These are phyloP conservation scores for Adansonia gregorii DNA, from an alignment of 441 rosid genomes.

Conservation along the genomic window DNA sequence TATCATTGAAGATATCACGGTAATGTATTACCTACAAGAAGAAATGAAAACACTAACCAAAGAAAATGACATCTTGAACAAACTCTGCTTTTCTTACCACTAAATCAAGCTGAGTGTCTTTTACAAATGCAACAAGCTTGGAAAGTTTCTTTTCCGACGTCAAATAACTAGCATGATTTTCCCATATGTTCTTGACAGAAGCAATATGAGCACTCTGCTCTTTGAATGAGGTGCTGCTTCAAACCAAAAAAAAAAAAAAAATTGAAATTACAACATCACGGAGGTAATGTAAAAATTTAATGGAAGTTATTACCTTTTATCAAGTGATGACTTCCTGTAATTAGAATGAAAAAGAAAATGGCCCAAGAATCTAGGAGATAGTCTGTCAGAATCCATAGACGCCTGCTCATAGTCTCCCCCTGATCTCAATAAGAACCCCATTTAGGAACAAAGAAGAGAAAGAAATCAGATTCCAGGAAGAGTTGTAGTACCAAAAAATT, in stretches of 20 bases:
- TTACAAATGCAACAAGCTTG: slow-evolving; percentile 97
- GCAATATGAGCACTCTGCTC: slow-evolving; percentile 92
- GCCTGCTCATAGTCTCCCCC: slow-evolving; percentile 91
- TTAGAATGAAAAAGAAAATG: slow-evolving; percentile 84
- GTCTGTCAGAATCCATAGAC: slow-evolving; percentile 69
- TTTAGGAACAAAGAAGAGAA: slow-evolving; percentile 49
- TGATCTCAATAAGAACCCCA: slow-evolving; percentile 95
- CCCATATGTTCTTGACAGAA: slow-evolving; percentile 87
- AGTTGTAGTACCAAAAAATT: slow-evolving; percentile 21
- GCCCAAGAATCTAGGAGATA: slow-evolving; percentile 87
- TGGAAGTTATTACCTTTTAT: slow-evolving; percentile 59
- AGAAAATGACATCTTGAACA: slow-evolving; percentile 24
- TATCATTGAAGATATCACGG: slow-evolving; percentile 98
- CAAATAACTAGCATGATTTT: slow-evolving; percentile 93
- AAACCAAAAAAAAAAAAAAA: slow-evolving; percentile 30
- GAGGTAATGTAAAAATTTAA: slow-evolving; percentile 20
- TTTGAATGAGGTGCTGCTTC: slow-evolving; percentile 67
- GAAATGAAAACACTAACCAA: slow-evolving; percentile 25
- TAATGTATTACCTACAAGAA: slow-evolving; percentile 27
- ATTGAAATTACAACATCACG: slow-evolving; percentile 16
- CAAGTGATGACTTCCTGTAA: slow-evolving; percentile 70
- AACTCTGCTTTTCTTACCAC: slow-evolving; percentile 61
- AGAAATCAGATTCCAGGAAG: slow-evolving; percentile 25
- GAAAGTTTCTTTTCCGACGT: slow-evolving; percentile 98
- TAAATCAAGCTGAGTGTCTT: slow-evolving; percentile 98